Base-by-base conservation (phyloP, 805 yeast species). In the Tetrapisispora nanseiensis region DNA sequence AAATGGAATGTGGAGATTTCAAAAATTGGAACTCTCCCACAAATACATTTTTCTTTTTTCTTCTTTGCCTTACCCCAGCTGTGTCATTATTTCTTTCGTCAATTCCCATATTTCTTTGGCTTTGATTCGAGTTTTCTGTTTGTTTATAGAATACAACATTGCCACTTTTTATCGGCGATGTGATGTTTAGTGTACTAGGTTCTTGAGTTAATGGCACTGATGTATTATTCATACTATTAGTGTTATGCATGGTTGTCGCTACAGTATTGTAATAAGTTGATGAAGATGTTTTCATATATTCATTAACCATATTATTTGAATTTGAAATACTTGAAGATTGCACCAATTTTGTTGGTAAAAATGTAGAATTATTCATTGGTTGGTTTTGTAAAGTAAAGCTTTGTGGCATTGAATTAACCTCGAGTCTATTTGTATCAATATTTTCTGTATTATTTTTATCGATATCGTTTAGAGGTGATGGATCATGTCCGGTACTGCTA, bases 1-100 rank as follows among this genome's bases (percentile, higher is more conserved):
- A 52, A 1, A 74, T 72, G 3, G 73, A 57, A n/a, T 63, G 66
- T 13, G 73, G 72, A 0, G 71, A 69, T 45, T 65, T 66, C 31
- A 66, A 51, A 47, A 69, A 68, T 16, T 63, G 58, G 44, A 66
- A 67, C 13, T 54, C 56, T 19, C 62, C 63, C 18, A 54, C 54
- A 41, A 57, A 61, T 4, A 55, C 39, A 42, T 57, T 63, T 7
- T 59, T 52, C 18, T 54, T 53, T 34, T 50, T 51, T 24, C 46
- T 40, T 11, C 40, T 36, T 34, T 21, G 20, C 11, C n/a, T 24
- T 18, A 21, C 22, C 5, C 15, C 16, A 19, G 20, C 34, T 7
- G 18, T 8, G 13, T 28, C 22, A n/a, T 20, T 16, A 16, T 4
- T n/a, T 20, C 23, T 28, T 20, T 27, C 38, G 6, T 39, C 38